Base-by-base conservation (phyloP, 1,284 basidiomycete species). In the Puccinia coronata region DNA sequence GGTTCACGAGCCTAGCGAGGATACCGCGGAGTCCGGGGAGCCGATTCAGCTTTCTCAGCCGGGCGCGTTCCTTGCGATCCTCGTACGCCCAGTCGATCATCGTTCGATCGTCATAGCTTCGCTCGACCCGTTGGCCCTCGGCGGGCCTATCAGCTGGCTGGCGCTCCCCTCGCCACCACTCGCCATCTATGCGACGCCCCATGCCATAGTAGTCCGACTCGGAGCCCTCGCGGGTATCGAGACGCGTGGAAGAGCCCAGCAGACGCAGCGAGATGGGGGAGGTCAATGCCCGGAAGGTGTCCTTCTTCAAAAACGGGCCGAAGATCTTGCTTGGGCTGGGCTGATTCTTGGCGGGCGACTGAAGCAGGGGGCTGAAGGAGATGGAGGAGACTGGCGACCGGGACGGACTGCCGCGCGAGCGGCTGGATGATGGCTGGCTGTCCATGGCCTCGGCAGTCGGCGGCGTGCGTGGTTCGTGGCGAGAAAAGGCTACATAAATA, bases 1-100 rank as follows among this genome's bases (percentile, higher is more conserved):
- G 89, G 83, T 92, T 91, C 82, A 90, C 83, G 43, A 90, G 86
- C 8, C 90, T 89, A 2, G 88, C 85, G 20, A 91, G 9, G n/a
- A 84, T 75, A 5, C 84, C 84, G 0, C 63, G 55, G 23, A 82
- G 49, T 0, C 81, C 83, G 2, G 74, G 69, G 0, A 80, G 55
- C 28, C 31, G 31, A 25, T 43, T 34, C 5, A 80, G 34, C 18
- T 49, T 28, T 25, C 70, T 34, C 11, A 73, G 31, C n/a, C 78
- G 34, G 20, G 36, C 51, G n/a, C 69, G 78, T 53, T 80, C 78
- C 43, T 80, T 80, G n/a, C 67, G 69, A 25, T 80, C 78, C 34
- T 80, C 78, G 47, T 80, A 63, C 6, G 78, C 69, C 78, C 78
- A 80, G 49, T 80, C 78, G 55, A 80, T 80, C 49, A 69, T 71